Evolutionary conservation across 768 basidiomycete species (phyloP).

Genomic region (Boletus sp.): DNA sequence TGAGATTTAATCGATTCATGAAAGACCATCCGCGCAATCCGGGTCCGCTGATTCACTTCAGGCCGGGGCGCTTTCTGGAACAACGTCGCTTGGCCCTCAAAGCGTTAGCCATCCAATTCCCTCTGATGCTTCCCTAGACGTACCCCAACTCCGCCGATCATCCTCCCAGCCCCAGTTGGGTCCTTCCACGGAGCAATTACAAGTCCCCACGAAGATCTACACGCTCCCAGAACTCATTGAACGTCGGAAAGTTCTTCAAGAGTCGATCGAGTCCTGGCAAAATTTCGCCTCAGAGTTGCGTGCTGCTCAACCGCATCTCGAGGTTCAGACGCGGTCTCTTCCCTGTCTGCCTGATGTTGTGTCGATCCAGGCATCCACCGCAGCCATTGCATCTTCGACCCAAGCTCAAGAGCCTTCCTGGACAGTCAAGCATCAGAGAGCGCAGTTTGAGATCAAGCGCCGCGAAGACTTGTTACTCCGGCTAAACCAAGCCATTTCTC

Average conservation of each 20-base stretch:
- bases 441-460: conserved; percentile 30
- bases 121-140: conserved; percentile 9
- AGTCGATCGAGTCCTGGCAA: conserved; percentile 26
- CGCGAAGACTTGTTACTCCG: conserved; percentile 27
- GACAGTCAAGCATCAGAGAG: conserved; percentile 19
- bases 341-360: background rate
- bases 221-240: conserved; percentile 27
- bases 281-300: conserved; percentile 18
- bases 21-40: conserved; percentile 12
- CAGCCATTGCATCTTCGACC: background rate
- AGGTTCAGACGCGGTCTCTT: conserved; percentile 1
- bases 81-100: background rate
- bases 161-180: conserved; percentile 28
- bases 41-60: conserved; percentile 1
- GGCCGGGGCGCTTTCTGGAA: conserved; percentile 2
- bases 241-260: conserved; percentile 22
- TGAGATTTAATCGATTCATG: conserved; percentile 4
- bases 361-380: background rate
- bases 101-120: background rate
- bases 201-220: conserved; percentile 19
- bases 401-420: conserved; percentile 21
- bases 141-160: conserved; percentile 26
- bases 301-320: conserved; percentile 12
- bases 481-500: conserved; percentile 27
- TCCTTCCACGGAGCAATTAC: conserved; percentile 12